phyloP scores from a whole-genome alignment of 2,329 filamentous ascomycete species.

The Chrysoporthe puriensis region DNA sequence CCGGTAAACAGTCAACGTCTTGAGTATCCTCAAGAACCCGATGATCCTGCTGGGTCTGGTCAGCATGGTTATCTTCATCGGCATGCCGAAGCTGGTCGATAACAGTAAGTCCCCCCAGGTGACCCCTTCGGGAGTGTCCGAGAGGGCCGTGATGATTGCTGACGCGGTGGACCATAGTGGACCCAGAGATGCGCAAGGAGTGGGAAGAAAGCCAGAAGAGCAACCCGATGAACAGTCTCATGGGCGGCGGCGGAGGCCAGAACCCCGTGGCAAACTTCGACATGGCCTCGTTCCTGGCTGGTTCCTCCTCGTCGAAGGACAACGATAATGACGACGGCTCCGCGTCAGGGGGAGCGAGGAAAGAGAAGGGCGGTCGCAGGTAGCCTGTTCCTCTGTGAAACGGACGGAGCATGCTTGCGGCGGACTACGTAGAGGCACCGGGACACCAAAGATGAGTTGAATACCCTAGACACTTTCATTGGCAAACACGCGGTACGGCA shows the following conservation, averaged over 20 bases:
- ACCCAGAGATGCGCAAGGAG: conserved; percentile 91
- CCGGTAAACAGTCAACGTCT: conserved; percentile 65
- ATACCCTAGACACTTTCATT: not conserved
- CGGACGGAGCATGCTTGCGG: not conserved
- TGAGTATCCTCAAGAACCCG: conserved; percentile 86
- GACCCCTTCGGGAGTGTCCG: not conserved
- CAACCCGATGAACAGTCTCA: conserved; percentile 65
- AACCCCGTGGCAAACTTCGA: conserved; percentile 61
- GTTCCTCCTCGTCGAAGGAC: conserved; percentile 44
- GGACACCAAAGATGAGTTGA: not conserved
- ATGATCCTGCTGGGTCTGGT: conserved; percentile 94
- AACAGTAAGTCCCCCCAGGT: conserved; percentile 70
- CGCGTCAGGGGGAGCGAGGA: conserved; percentile 2
- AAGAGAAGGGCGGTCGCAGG: conserved; percentile 13
- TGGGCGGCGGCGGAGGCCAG: conserved; percentile 41
- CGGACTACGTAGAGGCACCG: not conserved
- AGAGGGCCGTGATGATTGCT: not conserved
- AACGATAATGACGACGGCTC: conserved; percentile 46
- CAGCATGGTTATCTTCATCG: conserved; percentile 81
- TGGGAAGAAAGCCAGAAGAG: conserved; percentile 88
- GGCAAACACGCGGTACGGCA: not conserved
- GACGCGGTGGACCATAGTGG: conserved; percentile 66
- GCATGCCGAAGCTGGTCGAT: conserved; percentile 93
- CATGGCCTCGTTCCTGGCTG: conserved; percentile 66
- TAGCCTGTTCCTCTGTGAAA: not conserved